These are phyloP conservation scores for Pleodorina starrii DNA, from an alignment of 139 green algal genomes.

Conservation along the genomic window DNA sequence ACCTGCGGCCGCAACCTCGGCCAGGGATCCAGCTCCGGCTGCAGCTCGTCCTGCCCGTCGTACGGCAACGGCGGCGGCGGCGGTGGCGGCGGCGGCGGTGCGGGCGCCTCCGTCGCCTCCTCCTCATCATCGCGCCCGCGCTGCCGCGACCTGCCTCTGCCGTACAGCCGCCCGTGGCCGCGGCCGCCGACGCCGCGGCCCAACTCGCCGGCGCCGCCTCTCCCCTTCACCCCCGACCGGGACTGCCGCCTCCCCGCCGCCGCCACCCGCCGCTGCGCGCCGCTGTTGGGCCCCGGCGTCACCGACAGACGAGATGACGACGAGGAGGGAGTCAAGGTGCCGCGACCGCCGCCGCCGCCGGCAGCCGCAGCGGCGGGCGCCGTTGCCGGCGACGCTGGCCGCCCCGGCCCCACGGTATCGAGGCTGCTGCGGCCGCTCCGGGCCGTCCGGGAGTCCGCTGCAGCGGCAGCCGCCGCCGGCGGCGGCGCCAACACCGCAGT, in stretches of 20 bases:
- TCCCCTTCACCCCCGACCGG: background rate
- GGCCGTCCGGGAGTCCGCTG: background rate
- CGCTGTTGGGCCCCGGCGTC: background rate
- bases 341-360: background rate
- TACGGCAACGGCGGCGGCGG: background rate
- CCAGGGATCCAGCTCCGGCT: background rate
- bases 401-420: background rate
- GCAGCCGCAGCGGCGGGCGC: background rate
- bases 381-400: background rate
- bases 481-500: background rate
- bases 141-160: background rate
- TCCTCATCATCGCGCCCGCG: background rate
- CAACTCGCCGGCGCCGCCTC: background rate
- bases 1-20: background rate
- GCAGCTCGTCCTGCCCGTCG: background rate
- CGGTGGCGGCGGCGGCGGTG: background rate
- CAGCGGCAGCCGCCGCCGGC: too few species aligned
- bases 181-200: background rate
- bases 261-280: background rate
- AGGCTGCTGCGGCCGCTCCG: background rate
- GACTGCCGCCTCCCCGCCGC: background rate
- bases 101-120: background rate
- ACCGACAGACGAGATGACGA: background rate
- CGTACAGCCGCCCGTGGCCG: slow-evolving; percentile 36
- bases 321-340: background rate